phyloP scores from a whole-genome alignment of 345 rosid species.

The Raphanus sativus region DNA sequence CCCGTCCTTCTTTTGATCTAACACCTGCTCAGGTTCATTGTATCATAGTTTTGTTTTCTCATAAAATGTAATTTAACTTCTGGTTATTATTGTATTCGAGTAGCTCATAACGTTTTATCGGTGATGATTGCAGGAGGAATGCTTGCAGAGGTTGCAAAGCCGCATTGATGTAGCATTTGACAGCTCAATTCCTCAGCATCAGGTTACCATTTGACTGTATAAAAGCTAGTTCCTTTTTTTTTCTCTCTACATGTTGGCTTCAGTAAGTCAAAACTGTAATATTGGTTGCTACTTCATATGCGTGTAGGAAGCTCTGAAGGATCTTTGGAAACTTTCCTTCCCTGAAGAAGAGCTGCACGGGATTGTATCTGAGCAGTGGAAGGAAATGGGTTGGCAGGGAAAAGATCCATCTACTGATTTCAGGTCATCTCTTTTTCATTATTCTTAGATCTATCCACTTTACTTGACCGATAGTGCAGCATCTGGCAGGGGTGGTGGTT shows the following conservation, averaged over 20 bases:
- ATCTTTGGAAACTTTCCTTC: slow-evolving; percentile 86
- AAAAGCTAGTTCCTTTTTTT: too few species aligned
- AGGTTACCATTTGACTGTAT: slow-evolving; percentile 49
- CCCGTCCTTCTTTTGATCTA: slow-evolving; percentile 93
- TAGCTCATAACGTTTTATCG: neutral
- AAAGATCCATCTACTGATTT: slow-evolving; percentile 99
- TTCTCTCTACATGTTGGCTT: neutral
- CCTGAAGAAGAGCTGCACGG: slow-evolving; percentile 86
- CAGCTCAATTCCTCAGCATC: slow-evolving; percentile 77
- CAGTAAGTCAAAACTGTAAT: neutral
- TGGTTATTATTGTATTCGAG: neutral
- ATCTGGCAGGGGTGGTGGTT: slow-evolving; percentile 93
- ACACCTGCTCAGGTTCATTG: slow-evolving; percentile 78
- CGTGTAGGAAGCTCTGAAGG: slow-evolving; percentile 78
- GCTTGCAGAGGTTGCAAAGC: slow-evolving; percentile 76
- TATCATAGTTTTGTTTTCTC: neutral
- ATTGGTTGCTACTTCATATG: slow-evolving; percentile 6
- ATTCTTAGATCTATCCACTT: neutral
- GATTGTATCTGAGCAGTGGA: slow-evolving; percentile 96
- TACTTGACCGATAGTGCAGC: slow-evolving; percentile 6
- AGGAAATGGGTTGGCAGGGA: slow-evolving; percentile 99
- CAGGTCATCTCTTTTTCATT: slow-evolving; percentile 48
- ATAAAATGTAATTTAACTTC: neutral
- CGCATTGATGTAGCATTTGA: slow-evolving; percentile 92
- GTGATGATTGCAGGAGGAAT: slow-evolving; percentile 65